Evolutionary conservation across 2,329 filamentous ascomycete genomes (phyloP).

Genomic region (Basipetospora sp.): DNA sequence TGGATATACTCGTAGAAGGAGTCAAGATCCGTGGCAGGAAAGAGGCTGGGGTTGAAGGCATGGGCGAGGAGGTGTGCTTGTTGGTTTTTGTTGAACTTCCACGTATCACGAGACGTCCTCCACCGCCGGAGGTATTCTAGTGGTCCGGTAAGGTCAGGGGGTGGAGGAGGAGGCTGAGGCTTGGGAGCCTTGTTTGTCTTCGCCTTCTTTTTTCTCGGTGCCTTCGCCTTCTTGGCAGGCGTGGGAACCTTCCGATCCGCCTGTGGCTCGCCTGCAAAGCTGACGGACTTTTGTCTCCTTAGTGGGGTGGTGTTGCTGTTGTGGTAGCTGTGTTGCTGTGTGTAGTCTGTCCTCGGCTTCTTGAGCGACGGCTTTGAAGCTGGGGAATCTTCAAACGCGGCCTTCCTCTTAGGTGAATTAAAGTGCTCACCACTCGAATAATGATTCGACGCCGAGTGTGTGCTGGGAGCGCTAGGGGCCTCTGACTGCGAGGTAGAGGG

Average conservation of each 20-base stretch:
- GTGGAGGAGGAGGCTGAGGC: slow-evolving; percentile 18
- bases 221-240: slow-evolving; percentile 13
- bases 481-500: slow-evolving; percentile 16
- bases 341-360: slow-evolving; percentile 12
- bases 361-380: slow-evolving; percentile 16
- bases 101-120: slow-evolving; percentile 51
- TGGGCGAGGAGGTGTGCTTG: slow-evolving; percentile 77
- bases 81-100: slow-evolving; percentile 95
- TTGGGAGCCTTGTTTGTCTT: slow-evolving; percentile 18
- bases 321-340: slow-evolving; percentile 10
- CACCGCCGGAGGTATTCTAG: slow-evolving; percentile 67
- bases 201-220: slow-evolving; percentile 21
- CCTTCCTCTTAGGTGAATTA: slow-evolving; percentile 22
- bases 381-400: slow-evolving; percentile 9
- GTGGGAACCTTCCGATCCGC: slow-evolving; percentile 16
- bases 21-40: slow-evolving; percentile 55
- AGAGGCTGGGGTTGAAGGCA: slow-evolving; percentile 54
- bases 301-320: no score
- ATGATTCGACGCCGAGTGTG: slow-evolving; percentile 18
- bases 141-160: slow-evolving; percentile 42
- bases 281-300: slow-evolving; percentile 30
- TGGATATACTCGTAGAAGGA: slow-evolving; percentile 63
- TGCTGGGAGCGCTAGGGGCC: slow-evolving; percentile 17
- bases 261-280: slow-evolving; percentile 29
- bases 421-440: background rate